phyloP scores from a whole-genome alignment of 371 early-diverging fungal species.

The Encephalitozoon romaleae region DNA sequence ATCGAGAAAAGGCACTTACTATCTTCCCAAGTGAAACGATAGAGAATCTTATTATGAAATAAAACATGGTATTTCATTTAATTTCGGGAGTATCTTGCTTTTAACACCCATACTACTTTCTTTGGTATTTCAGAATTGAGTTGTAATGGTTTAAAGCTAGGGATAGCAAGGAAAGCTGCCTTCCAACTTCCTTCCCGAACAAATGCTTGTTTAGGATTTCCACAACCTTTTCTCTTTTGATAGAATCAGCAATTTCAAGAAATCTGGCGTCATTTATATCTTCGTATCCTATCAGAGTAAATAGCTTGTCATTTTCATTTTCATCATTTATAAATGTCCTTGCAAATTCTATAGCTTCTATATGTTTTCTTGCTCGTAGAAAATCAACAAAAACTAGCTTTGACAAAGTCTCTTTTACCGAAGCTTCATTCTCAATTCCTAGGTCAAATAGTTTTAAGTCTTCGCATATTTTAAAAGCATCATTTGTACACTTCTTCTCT shows the following conservation, averaged over 20 bases:
- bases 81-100: neutral
- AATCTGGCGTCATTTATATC: neutral
- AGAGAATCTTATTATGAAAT: neutral
- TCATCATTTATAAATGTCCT: neutral
- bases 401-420: neutral
- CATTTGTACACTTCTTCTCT: neutral
- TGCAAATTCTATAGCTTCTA: neutral
- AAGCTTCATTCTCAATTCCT: neutral
- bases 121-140: neutral
- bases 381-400: neutral
- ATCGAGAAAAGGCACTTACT: neutral
- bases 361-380: neutral
- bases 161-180: neutral
- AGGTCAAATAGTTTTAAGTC: neutral
- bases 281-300: conserved; percentile 11
- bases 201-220: neutral
- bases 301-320: neutral
- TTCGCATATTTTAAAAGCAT: neutral
- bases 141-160: conserved; percentile 3
- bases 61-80: conserved; percentile 14
- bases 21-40: conserved; percentile 4
- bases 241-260: neutral
- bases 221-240: neutral
- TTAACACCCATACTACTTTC: neutral
- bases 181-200: neutral